These are phyloP conservation scores for Silybum marianum DNA, from an alignment of 129 eudicot species.

Conservation along the genomic window DNA sequence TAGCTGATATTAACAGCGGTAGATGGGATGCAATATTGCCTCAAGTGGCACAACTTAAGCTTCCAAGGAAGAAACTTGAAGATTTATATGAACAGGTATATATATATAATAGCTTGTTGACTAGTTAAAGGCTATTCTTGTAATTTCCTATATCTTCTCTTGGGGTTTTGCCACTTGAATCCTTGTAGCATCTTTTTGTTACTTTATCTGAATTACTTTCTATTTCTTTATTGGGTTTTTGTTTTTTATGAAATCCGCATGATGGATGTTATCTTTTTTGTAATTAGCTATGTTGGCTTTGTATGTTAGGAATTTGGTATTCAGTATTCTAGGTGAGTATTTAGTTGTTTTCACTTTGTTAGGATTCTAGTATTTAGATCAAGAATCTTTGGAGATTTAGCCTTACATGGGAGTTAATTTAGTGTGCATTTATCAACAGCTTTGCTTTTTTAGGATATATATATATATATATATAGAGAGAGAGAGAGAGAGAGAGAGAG, in stretches of 20 bases:
- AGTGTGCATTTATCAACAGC: background rate
- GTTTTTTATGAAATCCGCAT: background rate
- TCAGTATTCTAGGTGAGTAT: background rate
- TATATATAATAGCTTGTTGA: background rate
- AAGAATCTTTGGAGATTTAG: background rate
- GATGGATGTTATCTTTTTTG: background rate
- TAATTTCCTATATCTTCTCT: background rate
- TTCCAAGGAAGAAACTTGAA: conserved; percentile 90
- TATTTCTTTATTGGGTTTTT: background rate
- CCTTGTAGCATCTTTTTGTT: background rate
- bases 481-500: too few relatives aligned
- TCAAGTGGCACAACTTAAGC: conserved; percentile 94
- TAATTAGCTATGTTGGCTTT: background rate
- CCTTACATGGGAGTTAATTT: background rate
- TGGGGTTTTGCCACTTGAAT: background rate
- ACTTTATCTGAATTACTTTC: background rate
- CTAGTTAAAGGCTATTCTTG: background rate
- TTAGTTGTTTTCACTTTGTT: background rate
- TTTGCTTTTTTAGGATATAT: background rate
- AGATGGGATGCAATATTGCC: conserved; percentile 98
- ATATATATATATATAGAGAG: too few relatives aligned
- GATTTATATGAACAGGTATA: conserved; percentile 94
- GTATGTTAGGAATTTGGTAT: background rate
- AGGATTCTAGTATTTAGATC: background rate
- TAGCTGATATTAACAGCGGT: conserved; percentile 94